phyloP scores from a whole-genome alignment of 306 rosid genomes.

The Cucurbita ficifolia region DNA sequence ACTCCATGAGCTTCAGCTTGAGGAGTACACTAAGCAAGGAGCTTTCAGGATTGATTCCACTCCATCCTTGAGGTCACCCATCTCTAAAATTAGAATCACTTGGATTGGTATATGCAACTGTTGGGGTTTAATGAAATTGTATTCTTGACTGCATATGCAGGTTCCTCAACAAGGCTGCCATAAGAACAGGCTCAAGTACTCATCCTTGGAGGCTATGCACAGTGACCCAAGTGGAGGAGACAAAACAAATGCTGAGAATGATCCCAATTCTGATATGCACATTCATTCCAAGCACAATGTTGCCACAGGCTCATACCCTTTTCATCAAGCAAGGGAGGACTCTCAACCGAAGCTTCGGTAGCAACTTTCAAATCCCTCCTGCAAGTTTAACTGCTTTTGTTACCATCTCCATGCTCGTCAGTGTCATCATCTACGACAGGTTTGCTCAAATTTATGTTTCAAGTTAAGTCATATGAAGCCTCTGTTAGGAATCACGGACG shows the following conservation, averaged over 20 bases:
- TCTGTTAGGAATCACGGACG: too few relatives aligned
- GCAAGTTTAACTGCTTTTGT: slow-evolving; percentile 62
- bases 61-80: slow-evolving; percentile 48
- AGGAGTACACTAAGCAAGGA: slow-evolving; percentile 31
- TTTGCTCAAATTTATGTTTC: background rate
- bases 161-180: slow-evolving; percentile 30
- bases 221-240: slow-evolving; percentile 77
- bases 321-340: slow-evolving; percentile 89
- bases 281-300: slow-evolving; percentile 58
- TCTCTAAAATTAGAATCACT: background rate
- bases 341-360: slow-evolving; percentile 42
- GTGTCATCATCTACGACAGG: slow-evolving; percentile 56
- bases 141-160: slow-evolving; percentile 8
- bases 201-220: slow-evolving; percentile 40
- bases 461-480: background rate
- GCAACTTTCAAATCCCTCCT: slow-evolving; percentile 51
- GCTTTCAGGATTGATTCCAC: slow-evolving; percentile 56
- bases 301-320: slow-evolving; percentile 60
- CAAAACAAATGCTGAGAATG: slow-evolving; percentile 66
- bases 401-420: slow-evolving; percentile 56
- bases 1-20: slow-evolving; percentile 43
- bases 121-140: background rate
- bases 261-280: slow-evolving; percentile 45
- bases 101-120: background rate
- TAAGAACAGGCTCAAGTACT: slow-evolving; percentile 20